Percentiles rank a stretch among this genome's conserved stretches.
Conservation (phyloP, 1,284 basidiomycete genomes). For the Malassezia sp. region DNA sequence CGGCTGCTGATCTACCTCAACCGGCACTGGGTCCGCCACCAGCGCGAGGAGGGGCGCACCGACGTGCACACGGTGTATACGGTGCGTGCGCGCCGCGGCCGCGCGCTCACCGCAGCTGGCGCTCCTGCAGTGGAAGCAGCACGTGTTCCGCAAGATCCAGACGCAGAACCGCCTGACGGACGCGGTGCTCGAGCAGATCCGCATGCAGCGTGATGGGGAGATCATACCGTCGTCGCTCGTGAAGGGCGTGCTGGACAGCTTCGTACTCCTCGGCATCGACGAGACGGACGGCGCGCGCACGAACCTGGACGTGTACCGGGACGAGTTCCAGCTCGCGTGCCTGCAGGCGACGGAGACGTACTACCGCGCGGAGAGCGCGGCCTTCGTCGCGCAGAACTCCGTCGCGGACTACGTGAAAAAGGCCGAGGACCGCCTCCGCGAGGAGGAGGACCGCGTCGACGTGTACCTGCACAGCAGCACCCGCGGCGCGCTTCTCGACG, state of each 20-base stretch:
- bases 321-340: constrained; percentile 82
- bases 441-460: constrained; percentile 92
- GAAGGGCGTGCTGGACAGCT: constrained; percentile 86
- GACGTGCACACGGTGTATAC: constrained; percentile 92
- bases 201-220: constrained; percentile 87
- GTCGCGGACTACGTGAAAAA: constrained; percentile 95
- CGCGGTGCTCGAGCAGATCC: constrained; percentile 77
- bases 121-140: constrained; percentile 84
- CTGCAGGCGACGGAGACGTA: constrained; percentile 76
- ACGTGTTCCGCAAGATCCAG: constrained; percentile 82
- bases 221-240: constrained; percentile 82
- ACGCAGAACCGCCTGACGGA: constrained; percentile 65
- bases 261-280: constrained; percentile 79
- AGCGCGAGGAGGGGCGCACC: constrained; percentile 93
- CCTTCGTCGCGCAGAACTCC: constrained; percentile 77
- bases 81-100: constrained; percentile 55
- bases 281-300: constrained; percentile 79
- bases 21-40: constrained; percentile 97
- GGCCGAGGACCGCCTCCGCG: constrained; percentile 78
- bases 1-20: constrained; percentile 85
- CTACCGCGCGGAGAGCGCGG: constrained; percentile 80
- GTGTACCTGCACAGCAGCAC: constrained; percentile 69
- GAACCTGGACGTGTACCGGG: constrained; percentile 85
- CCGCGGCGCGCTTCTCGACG: constrained; percentile 57
- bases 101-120: constrained; percentile 63